Conservation (phyloP, 345 rosid genomes). For the Geranium brycei region DNA sequence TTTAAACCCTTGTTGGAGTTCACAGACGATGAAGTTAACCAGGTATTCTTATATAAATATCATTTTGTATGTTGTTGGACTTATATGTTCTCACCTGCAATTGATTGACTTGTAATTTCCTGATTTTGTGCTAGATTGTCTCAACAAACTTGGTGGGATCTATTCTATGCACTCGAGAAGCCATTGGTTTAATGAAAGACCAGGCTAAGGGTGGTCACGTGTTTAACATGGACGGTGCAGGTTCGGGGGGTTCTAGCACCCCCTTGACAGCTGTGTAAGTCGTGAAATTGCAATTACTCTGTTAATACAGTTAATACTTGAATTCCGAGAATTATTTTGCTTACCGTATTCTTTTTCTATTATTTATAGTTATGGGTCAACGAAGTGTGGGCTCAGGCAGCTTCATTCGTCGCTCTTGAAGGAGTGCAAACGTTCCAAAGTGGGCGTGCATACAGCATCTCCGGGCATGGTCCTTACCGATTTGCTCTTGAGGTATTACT, state of each 20-base stretch:
- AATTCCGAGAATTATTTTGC: neutral
- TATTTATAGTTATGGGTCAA: slow-evolving; percentile 69
- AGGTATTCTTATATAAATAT: slow-evolving; percentile 26
- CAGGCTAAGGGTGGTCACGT: too few relatives aligned
- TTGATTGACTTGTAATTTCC: too few relatives aligned
- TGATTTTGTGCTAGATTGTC: too few relatives aligned
- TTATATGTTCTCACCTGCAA: neutral
- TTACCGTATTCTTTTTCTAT: slow-evolving; percentile 9
- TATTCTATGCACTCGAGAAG: too few relatives aligned
- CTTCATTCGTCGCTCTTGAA: slow-evolving; percentile 75
- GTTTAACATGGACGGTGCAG: too few relatives aligned
- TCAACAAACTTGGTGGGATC: too few relatives aligned
- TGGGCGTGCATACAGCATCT: slow-evolving; percentile 86
- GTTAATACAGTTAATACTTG: neutral
- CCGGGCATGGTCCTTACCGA: slow-evolving; percentile 98
- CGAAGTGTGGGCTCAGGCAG: slow-evolving; percentile 92
- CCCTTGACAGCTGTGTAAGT: neutral
- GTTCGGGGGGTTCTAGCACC: too few relatives aligned
- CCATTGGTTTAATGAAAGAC: too few relatives aligned
- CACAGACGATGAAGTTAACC: slow-evolving; percentile 70
- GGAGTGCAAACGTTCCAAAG: slow-evolving; percentile 71
- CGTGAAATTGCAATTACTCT: neutral
- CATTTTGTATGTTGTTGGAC: neutral
- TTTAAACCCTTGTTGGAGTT: slow-evolving; percentile 82
- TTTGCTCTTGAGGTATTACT: slow-evolving; percentile 58